phyloP scores from a whole-genome alignment of 2,329 filamentous ascomycete species.

The Myriosclerotinia duriaeana region DNA sequence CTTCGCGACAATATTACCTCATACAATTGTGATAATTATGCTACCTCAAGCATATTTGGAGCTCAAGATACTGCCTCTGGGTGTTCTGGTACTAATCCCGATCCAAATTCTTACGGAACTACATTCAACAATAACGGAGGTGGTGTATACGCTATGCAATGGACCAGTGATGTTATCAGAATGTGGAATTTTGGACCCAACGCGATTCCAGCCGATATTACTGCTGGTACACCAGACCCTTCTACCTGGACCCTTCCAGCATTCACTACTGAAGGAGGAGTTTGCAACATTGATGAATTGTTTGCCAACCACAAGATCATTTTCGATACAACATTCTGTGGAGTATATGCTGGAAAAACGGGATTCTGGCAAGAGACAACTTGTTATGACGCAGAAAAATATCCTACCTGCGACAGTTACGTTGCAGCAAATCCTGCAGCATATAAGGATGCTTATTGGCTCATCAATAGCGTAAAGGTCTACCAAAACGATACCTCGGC shows the following conservation, averaged over 20 bases:
- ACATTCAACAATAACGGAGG: constrained; percentile 65
- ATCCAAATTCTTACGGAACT: constrained; percentile 50
- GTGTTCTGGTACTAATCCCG: constrained; percentile 39
- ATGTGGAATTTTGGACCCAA: constrained; percentile 73
- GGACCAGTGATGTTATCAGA: constrained; percentile 65
- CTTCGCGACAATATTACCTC: constrained; percentile 20
- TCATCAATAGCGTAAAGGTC: constrained; percentile 37
- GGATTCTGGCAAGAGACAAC: constrained; percentile 54
- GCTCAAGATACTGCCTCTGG: constrained; percentile 42
- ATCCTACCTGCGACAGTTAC: constrained; percentile 33
- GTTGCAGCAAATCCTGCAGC: constrained; percentile 34
- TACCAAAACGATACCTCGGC: constrained; percentile 30
- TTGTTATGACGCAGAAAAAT: constrained; percentile 47
- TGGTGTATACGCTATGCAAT: constrained; percentile 68
- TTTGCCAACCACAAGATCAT: constrained; percentile 72
- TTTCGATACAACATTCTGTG: constrained; percentile 75
- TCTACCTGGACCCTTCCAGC: constrained; percentile 64
- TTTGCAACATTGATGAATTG: constrained; percentile 63
- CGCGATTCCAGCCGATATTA: constrained; percentile 64
- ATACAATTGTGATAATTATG: constrained; percentile 33
- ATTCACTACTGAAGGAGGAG: constrained; percentile 59
- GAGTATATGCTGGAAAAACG: constrained; percentile 51
- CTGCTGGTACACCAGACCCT: constrained; percentile 57
- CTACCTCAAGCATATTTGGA: constrained; percentile 36
- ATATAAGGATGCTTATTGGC: constrained; percentile 35